Evolutionary conservation across 148 eudicot species (phyloP), one percentile per base, ranked within the genome.

Genomic region (Vaccinium corymbosum): DNA sequence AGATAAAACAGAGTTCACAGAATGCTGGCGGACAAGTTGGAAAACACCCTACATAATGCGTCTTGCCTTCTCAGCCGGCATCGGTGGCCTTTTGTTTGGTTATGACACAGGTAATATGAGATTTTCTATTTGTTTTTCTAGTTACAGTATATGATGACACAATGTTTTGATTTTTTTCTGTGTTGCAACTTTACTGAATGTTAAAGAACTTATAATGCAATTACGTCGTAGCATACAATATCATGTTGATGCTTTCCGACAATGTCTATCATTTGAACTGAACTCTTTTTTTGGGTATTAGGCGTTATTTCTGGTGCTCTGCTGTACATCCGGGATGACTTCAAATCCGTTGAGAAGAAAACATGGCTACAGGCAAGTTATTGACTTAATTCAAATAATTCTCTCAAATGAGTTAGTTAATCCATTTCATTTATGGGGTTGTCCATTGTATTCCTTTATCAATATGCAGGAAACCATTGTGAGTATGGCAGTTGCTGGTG

Each of bases 271-370:
- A 19, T 61, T 0, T 57, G 51, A 57, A 53, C 7, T 49, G 19
- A 64, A 66, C 42, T 77, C 48, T 70, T 14, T 73, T 73, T 50
- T 0, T 71, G 52, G 19, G 22, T 20, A 78, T 59, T 68, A 93
- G 95, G 95, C 85, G 95, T 93, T 70, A 93, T 93, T 51, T 93
- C 97, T 29, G 97, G 97, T 80, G 97, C 97, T 14, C 87, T 91
- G 19, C 89, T 93, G 29, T 93, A 93, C 89, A 93, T 93, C 15
- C 90, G 90, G 35, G 94, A 93, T 16, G 97, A 92, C 79, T 93
- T 88, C 77, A 83, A 87, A 82, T 80, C 86, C 1, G 97, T 93
- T 20, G 87, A 88, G 1, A 87, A 51, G 82, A 83, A 91, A 8
- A 93, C 97, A 59, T 89, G 92, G 92, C 68, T 93, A 79, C 92